Base-by-base conservation (phyloP, 495 filamentous ascomycete species). In the Aspergillus asperescens region DNA sequence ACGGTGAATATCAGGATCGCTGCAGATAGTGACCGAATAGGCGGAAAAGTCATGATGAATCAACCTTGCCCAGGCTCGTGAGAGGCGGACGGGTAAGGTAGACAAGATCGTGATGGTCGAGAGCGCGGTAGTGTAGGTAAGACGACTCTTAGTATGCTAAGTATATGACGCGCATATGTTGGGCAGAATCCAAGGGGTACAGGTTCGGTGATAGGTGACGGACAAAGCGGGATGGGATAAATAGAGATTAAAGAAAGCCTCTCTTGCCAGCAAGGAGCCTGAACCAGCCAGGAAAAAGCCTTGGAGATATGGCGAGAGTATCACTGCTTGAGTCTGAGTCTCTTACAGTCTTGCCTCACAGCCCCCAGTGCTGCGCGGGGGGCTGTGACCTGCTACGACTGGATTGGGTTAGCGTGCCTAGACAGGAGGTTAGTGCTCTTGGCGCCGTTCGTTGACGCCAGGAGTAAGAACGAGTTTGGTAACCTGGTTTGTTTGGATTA, bases 261-360 rank as follows among this genome's bases (percentile, higher is more conserved):
- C 58, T 55, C 55, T 52, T 57, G 48, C 54, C 50, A 56, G 58
- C 53, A 56, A 60, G 57, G 57, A 60, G 50, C 53, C 57, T 54
- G 53, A 60, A 7, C 57, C 57, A 60, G 57, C 47, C 53, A 60
- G 46, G 53, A 38, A 46, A 31, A 39, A 44, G 47, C 43, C 18
- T 39, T 46, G 29, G 41, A 10, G 25, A 25, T 39, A 19, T 7
- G n/a, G n/a, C n/a, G n/a, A n/a, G 16, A 35, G 16, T 35, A 15
- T 16, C n/a, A 35, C 9, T 12, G 37, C 12, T 8, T 40, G 37
- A 23, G 5, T 16, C 25, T 16, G 10, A 9, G 6, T n/a, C n/a
- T 42, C 20, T 10, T 4, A 22, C 20, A 20, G 29, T 7, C 7
- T 46, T 32, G 27, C 27, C 38, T 49, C 46, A 49, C 46, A 39